Evolutionary conservation across 805 yeast genomes (phyloP).

Genomic region (Torulaspora indica): DNA sequence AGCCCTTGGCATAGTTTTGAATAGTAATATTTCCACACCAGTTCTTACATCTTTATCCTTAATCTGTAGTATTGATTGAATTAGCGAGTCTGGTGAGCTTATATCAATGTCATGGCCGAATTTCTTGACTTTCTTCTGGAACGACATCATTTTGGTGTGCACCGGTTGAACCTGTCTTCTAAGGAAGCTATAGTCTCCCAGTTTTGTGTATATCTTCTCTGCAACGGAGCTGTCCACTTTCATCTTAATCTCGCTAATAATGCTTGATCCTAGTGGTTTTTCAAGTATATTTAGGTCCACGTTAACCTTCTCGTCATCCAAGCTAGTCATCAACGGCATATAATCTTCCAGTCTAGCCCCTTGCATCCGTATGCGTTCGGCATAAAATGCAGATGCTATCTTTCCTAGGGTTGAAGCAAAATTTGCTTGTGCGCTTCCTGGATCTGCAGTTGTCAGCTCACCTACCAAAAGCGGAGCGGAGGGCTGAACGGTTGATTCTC

Average conservation of each 20-base stretch:
- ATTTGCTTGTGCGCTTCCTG: slow-evolving; percentile 14
- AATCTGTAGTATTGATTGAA: slow-evolving; percentile 62
- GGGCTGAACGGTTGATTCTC: slow-evolving; percentile 67
- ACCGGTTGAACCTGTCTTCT: slow-evolving; percentile 88
- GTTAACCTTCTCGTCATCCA: slow-evolving; percentile 80
- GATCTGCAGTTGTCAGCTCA: slow-evolving; percentile 20
- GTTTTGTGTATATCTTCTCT: slow-evolving; percentile 61
- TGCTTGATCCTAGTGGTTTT: slow-evolving; percentile 48
- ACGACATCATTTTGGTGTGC: slow-evolving; percentile 70
- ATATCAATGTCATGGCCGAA: slow-evolving; percentile 71
- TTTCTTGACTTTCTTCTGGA: slow-evolving; percentile 63
- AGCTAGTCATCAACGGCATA: slow-evolving; percentile 65
- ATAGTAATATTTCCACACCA: slow-evolving; percentile 72
- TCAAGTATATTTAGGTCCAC: slow-evolving; percentile 70
- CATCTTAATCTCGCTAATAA: slow-evolving; percentile 70
- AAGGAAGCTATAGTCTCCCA: slow-evolving; percentile 78
- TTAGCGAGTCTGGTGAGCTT: slow-evolving; percentile 62
- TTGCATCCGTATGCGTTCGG: slow-evolving; percentile 22
- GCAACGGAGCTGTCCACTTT: slow-evolving; percentile 86
- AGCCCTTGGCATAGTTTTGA: slow-evolving; percentile 79
- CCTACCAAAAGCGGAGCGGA: slow-evolving; percentile 32
- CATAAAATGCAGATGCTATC: slow-evolving; percentile 28
- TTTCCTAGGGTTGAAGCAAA: slow-evolving; percentile 17
- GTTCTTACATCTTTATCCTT: slow-evolving; percentile 58
- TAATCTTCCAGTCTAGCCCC: slow-evolving; percentile 31